A percentile compares a stretch with the other conserved stretches of the same genome.
Evolutionary conservation across 2,329 filamentous ascomycete species (phyloP).

Genomic region (Fusarium goolgardi): DNA sequence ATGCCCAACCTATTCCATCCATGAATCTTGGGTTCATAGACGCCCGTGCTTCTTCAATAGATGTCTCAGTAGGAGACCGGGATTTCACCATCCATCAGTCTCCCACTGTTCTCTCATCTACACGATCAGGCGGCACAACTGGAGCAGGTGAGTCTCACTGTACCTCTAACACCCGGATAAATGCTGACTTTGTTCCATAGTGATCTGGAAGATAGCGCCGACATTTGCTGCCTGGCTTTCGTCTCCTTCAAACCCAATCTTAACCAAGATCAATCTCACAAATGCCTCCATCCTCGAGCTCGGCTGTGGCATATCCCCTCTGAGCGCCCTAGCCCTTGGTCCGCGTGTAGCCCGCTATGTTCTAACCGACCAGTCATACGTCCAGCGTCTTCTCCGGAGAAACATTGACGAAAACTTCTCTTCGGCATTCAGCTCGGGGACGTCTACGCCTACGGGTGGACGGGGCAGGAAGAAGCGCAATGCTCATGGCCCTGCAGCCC

Average conservation of each 20-base stretch:
- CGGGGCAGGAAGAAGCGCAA: slow-evolving; percentile 37
- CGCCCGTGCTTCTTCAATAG: slow-evolving; percentile 71
- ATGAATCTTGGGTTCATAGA: slow-evolving; percentile 89
- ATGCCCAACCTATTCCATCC: slow-evolving; percentile 79
- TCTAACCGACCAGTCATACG: slow-evolving; percentile 90
- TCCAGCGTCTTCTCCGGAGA: slow-evolving; percentile 77
- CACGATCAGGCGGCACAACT: slow-evolving; percentile 71
- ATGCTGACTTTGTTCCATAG: slow-evolving; percentile 55
- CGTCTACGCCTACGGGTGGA: slow-evolving; percentile 20
- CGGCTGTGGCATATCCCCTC: slow-evolving; percentile 86
- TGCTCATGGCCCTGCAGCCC: slow-evolving; percentile 23
- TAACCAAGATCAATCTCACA: slow-evolving; percentile 61
- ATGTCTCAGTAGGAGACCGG: slow-evolving; percentile 73
- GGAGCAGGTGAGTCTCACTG: slow-evolving; percentile 58
- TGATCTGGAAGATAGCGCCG: slow-evolving; percentile 92
- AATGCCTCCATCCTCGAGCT: slow-evolving; percentile 78
- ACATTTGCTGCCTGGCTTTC: slow-evolving; percentile 84
- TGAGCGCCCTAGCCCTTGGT: slow-evolving; percentile 77
- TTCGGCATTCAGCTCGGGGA: slow-evolving; percentile 22
- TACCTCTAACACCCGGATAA: slow-evolving; percentile 2
- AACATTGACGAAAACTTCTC: slow-evolving; percentile 76
- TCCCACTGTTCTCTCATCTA: slow-evolving; percentile 81
- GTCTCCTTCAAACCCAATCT: slow-evolving; percentile 71
- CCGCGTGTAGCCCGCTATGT: slow-evolving; percentile 73
- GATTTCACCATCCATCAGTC: slow-evolving; percentile 87